Evolutionary conservation across 108 stramenopile genomes (phyloP).

Genomic region (Conticribra guillardii): DNA sequence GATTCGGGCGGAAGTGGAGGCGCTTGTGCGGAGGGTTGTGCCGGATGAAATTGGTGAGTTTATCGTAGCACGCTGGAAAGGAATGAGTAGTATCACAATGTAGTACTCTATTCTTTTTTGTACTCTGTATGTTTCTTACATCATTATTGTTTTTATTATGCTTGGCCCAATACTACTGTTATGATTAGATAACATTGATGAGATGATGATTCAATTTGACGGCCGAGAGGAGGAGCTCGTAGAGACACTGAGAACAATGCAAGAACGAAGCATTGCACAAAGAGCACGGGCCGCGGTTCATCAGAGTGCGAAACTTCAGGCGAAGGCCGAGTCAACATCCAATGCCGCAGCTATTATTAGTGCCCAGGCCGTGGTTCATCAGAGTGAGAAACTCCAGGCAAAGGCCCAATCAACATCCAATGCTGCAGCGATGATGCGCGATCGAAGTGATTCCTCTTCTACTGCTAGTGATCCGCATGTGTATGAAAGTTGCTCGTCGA

Average conservation of each 20-base stretch:
- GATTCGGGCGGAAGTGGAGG: constrained; percentile 56
- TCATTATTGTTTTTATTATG: background rate
- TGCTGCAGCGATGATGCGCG: background rate
- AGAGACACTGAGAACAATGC: constrained; percentile 69
- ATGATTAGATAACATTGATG: constrained; percentile 67
- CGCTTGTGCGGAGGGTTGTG: constrained; percentile 57
- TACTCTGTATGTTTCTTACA: background rate
- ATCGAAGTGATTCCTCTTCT: constrained; percentile 4
- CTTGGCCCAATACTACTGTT: too few relatives aligned
- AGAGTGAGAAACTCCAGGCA: constrained; percentile 50
- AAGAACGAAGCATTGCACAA: constrained; percentile 62
- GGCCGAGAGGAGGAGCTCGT: constrained; percentile 67
- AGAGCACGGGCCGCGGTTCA: constrained; percentile 58
- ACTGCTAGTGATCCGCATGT: constrained; percentile 1
- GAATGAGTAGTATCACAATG: background rate
- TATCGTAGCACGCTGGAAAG: too few relatives aligned
- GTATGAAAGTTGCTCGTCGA: constrained; percentile 5
- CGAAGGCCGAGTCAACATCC: constrained; percentile 19
- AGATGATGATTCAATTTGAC: constrained; percentile 72
- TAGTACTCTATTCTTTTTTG: background rate
- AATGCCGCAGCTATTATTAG: background rate
- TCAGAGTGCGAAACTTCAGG: constrained; percentile 53
- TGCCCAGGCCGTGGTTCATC: constrained; percentile 47
- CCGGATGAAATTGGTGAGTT: constrained; percentile 62
- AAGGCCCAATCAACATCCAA: constrained; percentile 21